Conservation (phyloP, 495 filamentous ascomycete genomes). For the Collariella sp. region DNA sequence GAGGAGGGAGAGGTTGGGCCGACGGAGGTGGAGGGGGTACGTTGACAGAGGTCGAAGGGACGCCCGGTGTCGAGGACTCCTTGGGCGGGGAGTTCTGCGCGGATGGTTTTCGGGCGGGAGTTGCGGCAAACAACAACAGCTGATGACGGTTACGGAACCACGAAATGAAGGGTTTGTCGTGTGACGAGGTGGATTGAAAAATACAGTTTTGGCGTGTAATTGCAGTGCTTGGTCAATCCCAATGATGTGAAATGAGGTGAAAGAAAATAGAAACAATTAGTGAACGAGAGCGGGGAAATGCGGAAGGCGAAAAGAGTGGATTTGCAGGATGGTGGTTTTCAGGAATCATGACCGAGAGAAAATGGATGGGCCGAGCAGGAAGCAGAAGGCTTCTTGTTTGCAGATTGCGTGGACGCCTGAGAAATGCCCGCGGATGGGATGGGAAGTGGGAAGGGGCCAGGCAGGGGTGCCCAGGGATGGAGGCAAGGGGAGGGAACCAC, state of each 20-base stretch:
- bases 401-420: not conserved
- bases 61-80: not conserved
- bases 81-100: not conserved
- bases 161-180: slow-evolving; percentile 11
- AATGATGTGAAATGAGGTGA: not conserved
- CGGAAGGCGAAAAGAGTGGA: slow-evolving; percentile 17
- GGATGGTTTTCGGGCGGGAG: slow-evolving; percentile 5
- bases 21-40: not conserved
- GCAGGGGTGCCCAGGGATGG: not conserved
- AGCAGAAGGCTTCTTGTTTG: not conserved
- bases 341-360: not conserved
- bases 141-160: not conserved
- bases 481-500: not conserved
- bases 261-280: not conserved
- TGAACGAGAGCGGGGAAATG: slow-evolving; percentile 12
- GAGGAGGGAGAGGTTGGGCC: not conserved
- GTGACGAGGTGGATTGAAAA: slow-evolving; percentile 5
- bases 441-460: not conserved
- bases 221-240: not conserved
- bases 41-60: not conserved
- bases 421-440: not conserved
- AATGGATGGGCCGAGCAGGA: not conserved
- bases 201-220: not conserved
- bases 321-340: slow-evolving; percentile 1
- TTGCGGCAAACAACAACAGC: not conserved